Evolutionary conservation across 179 eudicot genomes (phyloP), one percentile per base, ranked within the genome.

Genomic region (Beta lomatogona): DNA sequence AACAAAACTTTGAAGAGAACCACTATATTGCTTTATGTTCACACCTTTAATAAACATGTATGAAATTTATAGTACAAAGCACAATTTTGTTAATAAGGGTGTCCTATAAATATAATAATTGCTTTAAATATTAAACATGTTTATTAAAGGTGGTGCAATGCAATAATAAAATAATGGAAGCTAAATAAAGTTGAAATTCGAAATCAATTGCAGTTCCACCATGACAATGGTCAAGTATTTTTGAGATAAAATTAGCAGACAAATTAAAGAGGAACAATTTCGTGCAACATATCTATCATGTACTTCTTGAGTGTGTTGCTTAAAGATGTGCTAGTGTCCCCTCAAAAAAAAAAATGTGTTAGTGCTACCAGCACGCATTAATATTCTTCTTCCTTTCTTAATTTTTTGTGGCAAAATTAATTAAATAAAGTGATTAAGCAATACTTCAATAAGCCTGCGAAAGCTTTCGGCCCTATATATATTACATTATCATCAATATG

Each of bases 391-490:
- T 21, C 14, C 6, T 28, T 22, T 9, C 8, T 4, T 7, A 8
- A 15, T n/a, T 61, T 19, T n/a, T n/a, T 61, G 6, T 25, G 11
- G 53, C 53, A 48, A 28, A 48, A 6, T 6, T 48, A 48, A 48
- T 6, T 9, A 48, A 52, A 0, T 72, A 21, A 50, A 52, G 75
- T 48, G 36, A 15, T 46, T 21, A 72, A 72, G 75, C 28, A 72
- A 48, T 72, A 44, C 45, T 46, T 19, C 3, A 45, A 6, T 9
- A 6, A 58, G 22, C 63, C 21, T 58, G 15, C 12, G 68, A 64
- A 72, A 50, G 44, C 60, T 72, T 72, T 72, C 76, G 76, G 76
- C 76, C 60, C 19, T 44, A 45, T 7, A 19, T 18, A 36, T 2
- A 36, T 36, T 36, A 36, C 19, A 2, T 9, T 53, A 70, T 25